Conservation (phyloP, 2,329 filamentous ascomycete genomes). For the Sclerotinia borealis region DNA sequence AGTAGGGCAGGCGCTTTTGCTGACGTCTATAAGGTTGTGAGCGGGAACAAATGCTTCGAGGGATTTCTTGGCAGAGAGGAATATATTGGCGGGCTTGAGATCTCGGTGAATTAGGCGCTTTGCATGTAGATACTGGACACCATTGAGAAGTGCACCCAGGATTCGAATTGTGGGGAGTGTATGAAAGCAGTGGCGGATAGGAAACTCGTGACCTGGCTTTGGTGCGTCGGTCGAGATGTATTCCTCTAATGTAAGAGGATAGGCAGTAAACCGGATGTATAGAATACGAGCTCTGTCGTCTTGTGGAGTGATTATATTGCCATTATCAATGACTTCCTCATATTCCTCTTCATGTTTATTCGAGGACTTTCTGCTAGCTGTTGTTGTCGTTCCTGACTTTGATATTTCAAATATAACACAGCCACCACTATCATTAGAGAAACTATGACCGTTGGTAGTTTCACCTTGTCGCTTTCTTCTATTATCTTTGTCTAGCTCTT, state of each 20-base stretch:
- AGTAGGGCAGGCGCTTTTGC: slow-evolving; percentile 24
- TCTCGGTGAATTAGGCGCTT: slow-evolving; percentile 59
- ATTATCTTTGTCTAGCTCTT: slow-evolving; percentile 1
- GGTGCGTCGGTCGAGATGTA: slow-evolving; percentile 43
- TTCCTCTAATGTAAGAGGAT: slow-evolving; percentile 55
- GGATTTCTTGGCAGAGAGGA: slow-evolving; percentile 45
- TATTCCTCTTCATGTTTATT: background rate
- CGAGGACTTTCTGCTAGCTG: background rate
- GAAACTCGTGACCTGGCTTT: slow-evolving; percentile 9
- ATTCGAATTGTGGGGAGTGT: slow-evolving; percentile 49
- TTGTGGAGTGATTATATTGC: background rate
- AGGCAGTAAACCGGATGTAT: slow-evolving; percentile 50
- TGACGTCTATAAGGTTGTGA: slow-evolving; percentile 41
- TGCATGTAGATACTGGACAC: slow-evolving; percentile 58
- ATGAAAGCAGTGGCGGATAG: slow-evolving; percentile 55
- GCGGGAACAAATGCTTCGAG: slow-evolving; percentile 26
- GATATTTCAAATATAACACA: background rate
- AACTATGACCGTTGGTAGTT: background rate
- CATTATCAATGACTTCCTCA: background rate
- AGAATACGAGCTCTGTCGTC: slow-evolving; percentile 19
- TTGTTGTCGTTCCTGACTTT: background rate
- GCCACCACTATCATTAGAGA: background rate
- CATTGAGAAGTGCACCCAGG: slow-evolving; percentile 53
- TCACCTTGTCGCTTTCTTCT: background rate
- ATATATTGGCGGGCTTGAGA: slow-evolving; percentile 63